phyloP scores from a whole-genome alignment of 2,329 filamentous ascomycete species.

The Ilyonectria sp. region DNA sequence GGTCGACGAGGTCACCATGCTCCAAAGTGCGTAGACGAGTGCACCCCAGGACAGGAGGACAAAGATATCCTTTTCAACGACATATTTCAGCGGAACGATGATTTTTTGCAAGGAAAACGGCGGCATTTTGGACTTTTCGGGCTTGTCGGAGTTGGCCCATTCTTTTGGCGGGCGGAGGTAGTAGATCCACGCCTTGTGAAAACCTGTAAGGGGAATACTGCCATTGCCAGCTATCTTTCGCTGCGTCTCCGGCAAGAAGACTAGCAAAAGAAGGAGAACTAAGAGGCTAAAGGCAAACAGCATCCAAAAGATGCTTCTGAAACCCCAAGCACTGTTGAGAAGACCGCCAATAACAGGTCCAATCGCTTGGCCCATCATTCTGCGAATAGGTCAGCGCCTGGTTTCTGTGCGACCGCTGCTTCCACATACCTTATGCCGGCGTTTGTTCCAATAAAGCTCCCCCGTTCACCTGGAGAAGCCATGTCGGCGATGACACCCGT shows the following conservation, averaged over 20 bases:
- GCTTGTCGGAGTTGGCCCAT: not conserved
- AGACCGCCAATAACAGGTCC: slow-evolving; percentile 53
- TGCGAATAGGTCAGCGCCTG: not conserved
- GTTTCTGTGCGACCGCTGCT: too few relatives aligned
- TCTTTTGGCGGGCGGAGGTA: slow-evolving; percentile 5
- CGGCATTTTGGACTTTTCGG: not conserved
- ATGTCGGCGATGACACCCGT: slow-evolving; percentile 44
- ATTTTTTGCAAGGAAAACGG: slow-evolving; percentile 32
- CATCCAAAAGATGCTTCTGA: slow-evolving; percentile 52
- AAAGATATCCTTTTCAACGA: slow-evolving; percentile 60
- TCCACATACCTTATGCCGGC: slow-evolving; percentile 26
- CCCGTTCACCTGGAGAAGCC: slow-evolving; percentile 37
- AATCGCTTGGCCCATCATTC: slow-evolving; percentile 44
- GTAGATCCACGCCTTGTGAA: slow-evolving; percentile 46
- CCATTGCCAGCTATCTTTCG: slow-evolving; percentile 49
- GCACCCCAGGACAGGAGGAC: slow-evolving; percentile 60
- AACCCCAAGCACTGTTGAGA: slow-evolving; percentile 46
- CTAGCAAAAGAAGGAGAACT: slow-evolving; percentile 40
- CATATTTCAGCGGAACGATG: slow-evolving; percentile 54
- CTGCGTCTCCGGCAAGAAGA: slow-evolving; percentile 50
- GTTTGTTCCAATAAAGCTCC: slow-evolving; percentile 42
- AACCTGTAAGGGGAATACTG: slow-evolving; percentile 39
- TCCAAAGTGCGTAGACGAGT: slow-evolving; percentile 58
- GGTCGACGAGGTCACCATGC: slow-evolving; percentile 56
- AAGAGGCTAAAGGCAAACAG: slow-evolving; percentile 43